Evolutionary conservation across 2,329 filamentous ascomycete species (phyloP), one percentile per base, ranked within the genome.

Genomic region (Ceratocystis huliohia): DNA sequence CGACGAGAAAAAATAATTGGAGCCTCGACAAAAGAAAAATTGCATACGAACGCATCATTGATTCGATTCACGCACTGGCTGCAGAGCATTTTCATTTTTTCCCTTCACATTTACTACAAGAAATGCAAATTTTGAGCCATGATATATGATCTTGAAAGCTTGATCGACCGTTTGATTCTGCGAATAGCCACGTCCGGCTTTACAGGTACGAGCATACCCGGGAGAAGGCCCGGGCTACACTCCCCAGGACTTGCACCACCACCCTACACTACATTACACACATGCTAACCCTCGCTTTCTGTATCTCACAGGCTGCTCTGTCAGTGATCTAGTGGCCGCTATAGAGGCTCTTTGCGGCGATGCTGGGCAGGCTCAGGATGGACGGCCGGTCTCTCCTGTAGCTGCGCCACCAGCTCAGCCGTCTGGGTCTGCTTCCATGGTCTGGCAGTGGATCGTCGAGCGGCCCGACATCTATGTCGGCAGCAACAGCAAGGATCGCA

Each of bases 391-490:
- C 37, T 13, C 48, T 1, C 48, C 28, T 20, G 2, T 7, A 30
- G 20, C 3, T 20, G 10, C 37, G 10, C 13, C 37, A 4, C 30
- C 64, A 13, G 3, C 50, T 6, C 63, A n/a, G 20, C 41, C 61
- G 8, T 59, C 48, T 8, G 63, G 66, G 44, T 59, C 44, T 7
- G 66, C 66, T 5, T 33, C 64, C 48, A 62, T 63, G 48, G 61
- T 71, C 25, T 72, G 70, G 71, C 68, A 70, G 25, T 72, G 71
- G 71, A 65, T 72, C 17, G 69, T 67, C 30, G 67, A 57, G 6
- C 69, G 70, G 57, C 69, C 69, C n/a, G 71, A 71, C 41, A 64
- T 72, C n/a, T 70, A 68, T 6, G 69, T 72, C 25, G 70, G 71
- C 25, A 61, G 41, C 1, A 48, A 30, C 25, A 61, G 53, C 3